Conservation (phyloP, 1,284 basidiomycete species). For the Wallemia hederae region DNA sequence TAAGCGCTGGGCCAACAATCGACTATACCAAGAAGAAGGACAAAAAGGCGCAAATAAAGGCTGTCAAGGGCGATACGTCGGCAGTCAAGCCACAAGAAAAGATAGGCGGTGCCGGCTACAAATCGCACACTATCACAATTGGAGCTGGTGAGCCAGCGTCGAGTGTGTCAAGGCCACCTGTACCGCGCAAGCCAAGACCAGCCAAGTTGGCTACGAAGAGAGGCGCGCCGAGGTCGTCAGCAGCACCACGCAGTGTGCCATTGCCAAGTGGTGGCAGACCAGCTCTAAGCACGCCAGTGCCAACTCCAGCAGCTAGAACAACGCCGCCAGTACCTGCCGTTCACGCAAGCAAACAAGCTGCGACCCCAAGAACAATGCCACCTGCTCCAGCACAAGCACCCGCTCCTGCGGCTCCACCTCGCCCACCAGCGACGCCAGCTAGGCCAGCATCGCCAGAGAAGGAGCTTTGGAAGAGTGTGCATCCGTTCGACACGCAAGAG, state of each 20-base stretch:
- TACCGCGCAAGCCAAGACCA: not conserved
- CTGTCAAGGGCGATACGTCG: conserved; percentile 64
- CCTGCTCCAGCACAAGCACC: conserved; percentile 13
- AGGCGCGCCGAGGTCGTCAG: not conserved
- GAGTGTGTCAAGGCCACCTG: conserved; percentile 3
- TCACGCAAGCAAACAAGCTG: conserved; percentile 10
- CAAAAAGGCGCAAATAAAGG: conserved; percentile 65
- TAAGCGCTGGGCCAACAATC: conserved; percentile 42
- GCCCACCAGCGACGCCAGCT: conserved; percentile 26
- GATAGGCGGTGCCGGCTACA: conserved; percentile 56
- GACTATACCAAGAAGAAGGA: conserved; percentile 92
- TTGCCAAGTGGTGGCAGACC: conserved; percentile 2
- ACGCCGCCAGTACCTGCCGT: conserved; percentile 11
- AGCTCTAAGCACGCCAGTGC: conserved; percentile 17
- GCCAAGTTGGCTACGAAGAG: not conserved
- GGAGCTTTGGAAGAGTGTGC: conserved; percentile 58
- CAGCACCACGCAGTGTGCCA: not conserved
- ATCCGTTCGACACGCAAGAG: conserved; percentile 59
- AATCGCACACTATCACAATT: conserved; percentile 71
- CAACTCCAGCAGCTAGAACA: conserved; percentile 28
- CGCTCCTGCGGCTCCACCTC: conserved; percentile 13
- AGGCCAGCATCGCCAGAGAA: conserved; percentile 24
- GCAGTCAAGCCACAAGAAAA: conserved; percentile 7
- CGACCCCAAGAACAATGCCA: conserved; percentile 12
- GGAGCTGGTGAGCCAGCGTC: conserved; percentile 54